Evolutionary conservation across 345 rosid genomes (phyloP).

Genomic region (Cardamine occulta): DNA sequence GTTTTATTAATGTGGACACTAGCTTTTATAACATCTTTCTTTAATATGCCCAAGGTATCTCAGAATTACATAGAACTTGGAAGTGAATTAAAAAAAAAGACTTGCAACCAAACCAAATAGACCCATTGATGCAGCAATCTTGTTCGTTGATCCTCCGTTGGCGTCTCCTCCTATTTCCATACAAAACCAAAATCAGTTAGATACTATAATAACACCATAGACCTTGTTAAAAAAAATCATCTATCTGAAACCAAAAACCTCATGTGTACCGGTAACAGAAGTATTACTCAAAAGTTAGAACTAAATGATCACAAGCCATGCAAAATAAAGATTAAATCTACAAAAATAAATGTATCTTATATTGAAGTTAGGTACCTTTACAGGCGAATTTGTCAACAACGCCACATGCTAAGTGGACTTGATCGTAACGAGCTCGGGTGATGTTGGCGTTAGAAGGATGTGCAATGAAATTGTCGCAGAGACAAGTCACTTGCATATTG

Average conservation of each 20-base stretch:
- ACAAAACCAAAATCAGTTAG: conserved; percentile 6
- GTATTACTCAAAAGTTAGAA: too few species aligned
- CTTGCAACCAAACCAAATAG: conserved; percentile 39
- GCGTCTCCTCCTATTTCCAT: conserved; percentile 17
- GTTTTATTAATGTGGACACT: too few species aligned
- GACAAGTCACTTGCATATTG: conserved; percentile 12
- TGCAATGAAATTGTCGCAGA: conserved; percentile 29
- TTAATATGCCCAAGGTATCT: too few species aligned
- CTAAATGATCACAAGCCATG: neutral
- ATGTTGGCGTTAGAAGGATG: neutral
- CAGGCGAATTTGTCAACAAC: conserved; percentile 19
- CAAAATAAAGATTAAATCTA: neutral
- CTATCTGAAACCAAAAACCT: neutral
- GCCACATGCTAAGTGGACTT: conserved; percentile 5
- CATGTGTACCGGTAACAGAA: neutral
- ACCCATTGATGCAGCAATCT: conserved; percentile 33
- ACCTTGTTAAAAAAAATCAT: neutral
- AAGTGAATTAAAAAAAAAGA: conserved; percentile 15
- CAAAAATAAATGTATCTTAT: neutral
- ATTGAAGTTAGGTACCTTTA: conserved; percentile 23
- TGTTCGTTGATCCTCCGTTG: conserved; percentile 37
- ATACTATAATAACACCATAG: neutral
- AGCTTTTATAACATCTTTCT: too few species aligned
- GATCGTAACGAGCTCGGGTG: neutral
- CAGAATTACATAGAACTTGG: neutral